Conservation (phyloP, 495 filamentous ascomycete species). For the Tuber brumale region DNA sequence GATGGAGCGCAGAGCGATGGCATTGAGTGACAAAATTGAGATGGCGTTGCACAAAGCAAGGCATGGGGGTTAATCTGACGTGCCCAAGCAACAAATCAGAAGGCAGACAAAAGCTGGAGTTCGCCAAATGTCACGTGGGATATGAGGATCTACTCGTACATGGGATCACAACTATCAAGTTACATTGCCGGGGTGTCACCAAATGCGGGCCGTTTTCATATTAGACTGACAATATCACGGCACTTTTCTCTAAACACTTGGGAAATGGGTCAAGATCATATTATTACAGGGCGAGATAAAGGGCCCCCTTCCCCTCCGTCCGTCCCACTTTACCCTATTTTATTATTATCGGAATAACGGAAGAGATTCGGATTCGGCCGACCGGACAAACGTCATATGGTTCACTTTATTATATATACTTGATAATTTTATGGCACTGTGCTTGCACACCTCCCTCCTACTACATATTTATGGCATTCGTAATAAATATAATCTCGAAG, state of each 20-base stretch:
- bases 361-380: not conserved
- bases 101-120: not conserved
- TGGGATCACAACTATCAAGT: not conserved
- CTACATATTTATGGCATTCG: not conserved
- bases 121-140: conserved; percentile 1
- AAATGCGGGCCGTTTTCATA: not conserved
- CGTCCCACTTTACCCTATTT: not conserved
- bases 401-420: not conserved
- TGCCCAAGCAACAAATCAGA: not conserved
- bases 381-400: not conserved
- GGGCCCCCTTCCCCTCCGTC: not conserved
- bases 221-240: not conserved
- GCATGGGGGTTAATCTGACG: not conserved
- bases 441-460: not conserved
- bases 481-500: not conserved
- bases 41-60: not conserved
- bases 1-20: conserved; percentile 1
- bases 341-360: not conserved
- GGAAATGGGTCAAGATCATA: not conserved
- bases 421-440: not conserved
- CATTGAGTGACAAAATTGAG: not conserved
- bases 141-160: not conserved
- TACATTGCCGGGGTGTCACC: not conserved
- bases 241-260: not conserved
- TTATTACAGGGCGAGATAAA: not conserved